Percentiles rank a stretch among this genome's conserved stretches.
Conservation (phyloP, 2,329 filamentous ascomycete species). For the Alternaria rosae region DNA sequence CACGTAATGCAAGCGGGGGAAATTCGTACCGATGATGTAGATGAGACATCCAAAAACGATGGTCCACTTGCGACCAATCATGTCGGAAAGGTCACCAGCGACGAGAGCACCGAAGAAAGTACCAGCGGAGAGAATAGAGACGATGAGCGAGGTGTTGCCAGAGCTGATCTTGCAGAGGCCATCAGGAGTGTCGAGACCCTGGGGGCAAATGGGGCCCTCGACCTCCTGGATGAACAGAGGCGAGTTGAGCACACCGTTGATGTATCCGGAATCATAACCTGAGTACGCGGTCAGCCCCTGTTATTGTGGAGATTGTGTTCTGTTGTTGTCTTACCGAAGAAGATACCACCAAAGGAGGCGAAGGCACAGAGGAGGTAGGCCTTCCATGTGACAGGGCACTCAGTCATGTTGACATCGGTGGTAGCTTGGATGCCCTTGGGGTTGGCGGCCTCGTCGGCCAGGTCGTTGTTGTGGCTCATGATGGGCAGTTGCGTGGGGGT, state of each 20-base stretch:
- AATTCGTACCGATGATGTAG: constrained; percentile 46
- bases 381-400: constrained; percentile 58
- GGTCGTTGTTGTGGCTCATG: neutral
- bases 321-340: constrained; percentile 58
- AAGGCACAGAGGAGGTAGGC: constrained; percentile 57
- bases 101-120: constrained; percentile 77
- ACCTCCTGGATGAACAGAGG: constrained; percentile 46
- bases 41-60: constrained; percentile 49
- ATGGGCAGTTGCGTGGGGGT: neutral
- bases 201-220: constrained; percentile 45
- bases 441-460: constrained; percentile 4
- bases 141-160: constrained; percentile 72
- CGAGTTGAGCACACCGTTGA: constrained; percentile 67
- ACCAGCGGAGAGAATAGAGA: constrained; percentile 82
- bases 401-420: constrained; percentile 23
- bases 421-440: constrained; percentile 4
- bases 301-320: neutral
- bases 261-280: constrained; percentile 80
- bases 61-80: constrained; percentile 72
- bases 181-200: neutral
- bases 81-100: constrained; percentile 72
- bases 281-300: neutral
- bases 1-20: neutral
- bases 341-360: constrained; percentile 64
- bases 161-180: constrained; percentile 1